Percentiles rank a stretch among this genome's conserved stretches.
Conservation (phyloP, 129 eudicot species). For the Heracleum sosnowskyi region DNA sequence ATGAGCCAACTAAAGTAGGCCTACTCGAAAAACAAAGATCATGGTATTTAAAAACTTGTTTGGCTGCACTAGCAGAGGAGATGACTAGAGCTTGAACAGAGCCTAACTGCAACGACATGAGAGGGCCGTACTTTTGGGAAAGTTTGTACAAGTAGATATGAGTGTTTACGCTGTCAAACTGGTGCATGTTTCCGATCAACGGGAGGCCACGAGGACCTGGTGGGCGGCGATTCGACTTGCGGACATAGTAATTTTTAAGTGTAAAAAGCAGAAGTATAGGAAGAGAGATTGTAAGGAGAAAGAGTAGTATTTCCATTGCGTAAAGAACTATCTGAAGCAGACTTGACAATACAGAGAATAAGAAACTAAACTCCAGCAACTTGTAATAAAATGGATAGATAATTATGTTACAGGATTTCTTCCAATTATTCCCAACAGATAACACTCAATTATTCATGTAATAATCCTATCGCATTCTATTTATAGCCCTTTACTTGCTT, state of each 20-base stretch:
- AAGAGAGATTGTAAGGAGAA: neutral
- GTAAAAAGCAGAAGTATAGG: neutral
- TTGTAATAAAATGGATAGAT: too few species aligned
- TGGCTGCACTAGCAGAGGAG: constrained; percentile 9
- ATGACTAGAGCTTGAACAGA: constrained; percentile 1
- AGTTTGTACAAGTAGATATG: constrained; percentile 5
- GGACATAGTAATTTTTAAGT: neutral
- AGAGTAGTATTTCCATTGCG: too few species aligned
- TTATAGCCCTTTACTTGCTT: too few species aligned
- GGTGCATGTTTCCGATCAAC: constrained; percentile 16
- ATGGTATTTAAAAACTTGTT: constrained; percentile 12
- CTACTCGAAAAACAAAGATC: constrained; percentile 5
- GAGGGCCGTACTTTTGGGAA: constrained; percentile 17
- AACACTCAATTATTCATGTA: too few species aligned
- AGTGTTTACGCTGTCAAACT: neutral
- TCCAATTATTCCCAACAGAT: too few species aligned
- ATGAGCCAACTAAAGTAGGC: neutral
- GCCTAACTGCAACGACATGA: constrained; percentile 12
- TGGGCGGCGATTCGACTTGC: neutral
- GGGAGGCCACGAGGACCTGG: constrained; percentile 25
- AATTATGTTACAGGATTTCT: too few species aligned
- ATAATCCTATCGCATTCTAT: too few species aligned
- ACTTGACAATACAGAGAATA: too few species aligned
- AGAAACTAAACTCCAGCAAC: too few species aligned
- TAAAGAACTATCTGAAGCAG: too few species aligned